phyloP scores from a whole-genome alignment of 345 rosid genomes.

The Microthlaspi erraticum region DNA sequence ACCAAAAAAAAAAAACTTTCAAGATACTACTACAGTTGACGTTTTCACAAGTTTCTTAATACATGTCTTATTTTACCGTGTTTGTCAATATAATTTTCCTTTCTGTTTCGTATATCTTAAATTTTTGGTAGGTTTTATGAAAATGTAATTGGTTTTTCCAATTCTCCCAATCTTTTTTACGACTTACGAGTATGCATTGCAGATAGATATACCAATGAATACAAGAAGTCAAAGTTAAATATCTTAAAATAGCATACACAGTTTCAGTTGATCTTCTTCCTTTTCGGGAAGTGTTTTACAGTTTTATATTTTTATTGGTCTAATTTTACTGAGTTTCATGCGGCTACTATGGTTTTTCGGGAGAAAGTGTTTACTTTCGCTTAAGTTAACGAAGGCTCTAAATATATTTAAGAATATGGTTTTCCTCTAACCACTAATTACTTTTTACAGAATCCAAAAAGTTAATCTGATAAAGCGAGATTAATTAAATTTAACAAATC shows the following conservation, averaged over 20 bases:
- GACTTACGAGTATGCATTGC: no score
- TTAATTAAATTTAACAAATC: constrained; percentile 17
- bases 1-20: neutral
- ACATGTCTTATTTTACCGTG: neutral
- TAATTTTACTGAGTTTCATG: constrained; percentile 12
- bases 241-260: neutral
- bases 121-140: neutral
- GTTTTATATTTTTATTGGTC: neutral
- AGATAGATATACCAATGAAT: neutral
- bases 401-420: neutral
- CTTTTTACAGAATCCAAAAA: constrained; percentile 38
- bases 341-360: neutral
- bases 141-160: neutral
- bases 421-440: constrained; percentile 35
- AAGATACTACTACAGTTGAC: neutral
- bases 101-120: neutral
- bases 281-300: neutral
- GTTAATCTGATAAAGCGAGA: constrained; percentile 28
- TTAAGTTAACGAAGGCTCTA: constrained; percentile 26
- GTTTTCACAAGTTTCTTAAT: neutral
- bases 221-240: neutral
- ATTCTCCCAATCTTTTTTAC: neutral
- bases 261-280: neutral
- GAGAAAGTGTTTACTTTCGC: neutral
- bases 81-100: neutral